phyloP scores from a whole-genome alignment of 2,329 filamentous ascomycete genomes.

The Nigrospora osmanthi region DNA sequence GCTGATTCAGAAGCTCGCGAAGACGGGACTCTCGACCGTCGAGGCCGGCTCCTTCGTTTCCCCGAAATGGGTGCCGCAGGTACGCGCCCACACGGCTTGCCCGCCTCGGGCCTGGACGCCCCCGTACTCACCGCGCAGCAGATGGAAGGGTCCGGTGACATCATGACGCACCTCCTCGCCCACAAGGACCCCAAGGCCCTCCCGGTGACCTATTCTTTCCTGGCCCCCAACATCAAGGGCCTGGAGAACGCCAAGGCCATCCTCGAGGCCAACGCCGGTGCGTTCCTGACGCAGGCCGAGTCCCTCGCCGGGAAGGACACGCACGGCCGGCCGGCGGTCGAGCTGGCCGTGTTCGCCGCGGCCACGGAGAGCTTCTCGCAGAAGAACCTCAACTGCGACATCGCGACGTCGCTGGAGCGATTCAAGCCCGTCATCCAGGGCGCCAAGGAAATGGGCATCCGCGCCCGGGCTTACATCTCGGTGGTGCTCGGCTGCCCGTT shows the following conservation, averaged over 20 bases:
- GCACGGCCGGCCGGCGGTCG: constrained; percentile 42
- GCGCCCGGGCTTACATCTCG: constrained; percentile 73
- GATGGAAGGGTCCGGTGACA: constrained; percentile 74
- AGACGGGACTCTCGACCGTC: constrained; percentile 51
- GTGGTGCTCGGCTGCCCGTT: constrained; percentile 77
- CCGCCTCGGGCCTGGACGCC: too few species aligned
- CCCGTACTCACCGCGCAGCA: constrained; percentile 20
- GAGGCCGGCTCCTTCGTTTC: constrained; percentile 63
- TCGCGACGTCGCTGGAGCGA: constrained; percentile 62
- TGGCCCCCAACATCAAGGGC: constrained; percentile 71
- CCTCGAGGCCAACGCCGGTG: constrained; percentile 41
- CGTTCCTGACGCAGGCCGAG: constrained; percentile 44
- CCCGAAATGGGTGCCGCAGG: constrained; percentile 61
- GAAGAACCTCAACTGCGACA: constrained; percentile 75
- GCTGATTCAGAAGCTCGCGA: constrained; percentile 47
- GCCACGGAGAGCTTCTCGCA: constrained; percentile 75
- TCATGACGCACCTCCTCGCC: constrained; percentile 61
- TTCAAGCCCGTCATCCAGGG: constrained; percentile 64
- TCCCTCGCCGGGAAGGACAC: constrained; percentile 26
- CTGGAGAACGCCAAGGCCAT: constrained; percentile 53
- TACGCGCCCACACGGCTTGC: constrained; percentile 17
- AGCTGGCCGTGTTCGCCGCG: constrained; percentile 74
- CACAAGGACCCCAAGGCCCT: constrained; percentile 43
- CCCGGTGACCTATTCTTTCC: constrained; percentile 69
- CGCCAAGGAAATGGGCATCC: constrained; percentile 56